A percentile compares a stretch with the other conserved stretches of the same genome.
Evolutionary conservation across 441 rosid species (phyloP).

Genomic region (Brassica hybrid): DNA sequence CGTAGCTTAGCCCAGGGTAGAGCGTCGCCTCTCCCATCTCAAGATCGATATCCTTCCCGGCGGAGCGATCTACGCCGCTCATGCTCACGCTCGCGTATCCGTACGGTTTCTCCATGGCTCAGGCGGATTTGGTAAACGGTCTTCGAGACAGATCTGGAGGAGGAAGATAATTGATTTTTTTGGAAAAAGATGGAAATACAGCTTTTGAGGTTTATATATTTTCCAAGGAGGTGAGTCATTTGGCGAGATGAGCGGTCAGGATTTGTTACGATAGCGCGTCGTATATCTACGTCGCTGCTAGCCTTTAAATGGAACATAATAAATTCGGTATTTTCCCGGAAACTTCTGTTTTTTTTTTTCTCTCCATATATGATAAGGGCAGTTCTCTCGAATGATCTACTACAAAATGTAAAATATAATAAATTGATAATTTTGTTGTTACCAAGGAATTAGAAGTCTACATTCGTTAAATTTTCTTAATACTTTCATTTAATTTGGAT

Average conservation of each 20-base stretch:
- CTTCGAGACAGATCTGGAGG: conserved; percentile 33
- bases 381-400: too few relatives aligned
- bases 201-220: not conserved
- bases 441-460: too few relatives aligned
- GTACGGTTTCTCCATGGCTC: conserved; percentile 51
- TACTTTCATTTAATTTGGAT: too few relatives aligned
- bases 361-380: too few relatives aligned
- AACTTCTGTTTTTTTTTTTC: not conserved
- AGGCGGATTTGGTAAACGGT: conserved; percentile 25
- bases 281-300: conserved; percentile 3
- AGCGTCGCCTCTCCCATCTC: conserved; percentile 75
- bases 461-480: not conserved
- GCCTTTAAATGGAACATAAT: not conserved
- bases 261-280: conserved; percentile 19
- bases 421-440: too few relatives aligned
- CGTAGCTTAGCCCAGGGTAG: conserved; percentile 77
- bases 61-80: conserved; percentile 37
- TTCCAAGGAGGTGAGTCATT: conserved; percentile 4
- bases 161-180: not conserved
- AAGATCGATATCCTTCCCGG: conserved; percentile 57
- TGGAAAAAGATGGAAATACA: not conserved
- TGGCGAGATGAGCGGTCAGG: conserved; percentile 17
- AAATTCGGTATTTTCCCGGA: not conserved
- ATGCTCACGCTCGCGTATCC: conserved; percentile 58
- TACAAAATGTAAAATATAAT: too few relatives aligned